Evolutionary conservation across 139 green algal species (phyloP).

Genomic region (Parachlorella kessleri): DNA sequence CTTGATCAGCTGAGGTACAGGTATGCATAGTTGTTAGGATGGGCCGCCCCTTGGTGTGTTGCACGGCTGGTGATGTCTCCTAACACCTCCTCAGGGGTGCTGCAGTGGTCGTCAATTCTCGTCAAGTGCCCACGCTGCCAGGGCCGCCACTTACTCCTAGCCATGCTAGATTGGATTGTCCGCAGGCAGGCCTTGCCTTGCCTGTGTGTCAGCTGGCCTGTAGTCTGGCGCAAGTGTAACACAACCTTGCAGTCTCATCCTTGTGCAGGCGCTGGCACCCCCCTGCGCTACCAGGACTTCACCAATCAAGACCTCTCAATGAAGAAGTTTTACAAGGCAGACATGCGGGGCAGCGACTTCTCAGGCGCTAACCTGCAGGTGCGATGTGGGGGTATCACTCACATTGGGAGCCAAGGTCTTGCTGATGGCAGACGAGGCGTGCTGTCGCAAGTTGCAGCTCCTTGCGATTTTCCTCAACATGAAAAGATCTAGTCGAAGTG

Average conservation of each 20-base stretch:
- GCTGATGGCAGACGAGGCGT: too few relatives aligned
- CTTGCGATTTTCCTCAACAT: too few relatives aligned
- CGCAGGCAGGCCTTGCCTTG: not conserved
- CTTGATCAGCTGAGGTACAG: not conserved
- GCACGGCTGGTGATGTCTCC: not conserved
- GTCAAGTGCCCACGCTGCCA: not conserved
- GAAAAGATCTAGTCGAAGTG: too few relatives aligned
- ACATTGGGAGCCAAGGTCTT: too few relatives aligned
- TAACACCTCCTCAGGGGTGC: not conserved
- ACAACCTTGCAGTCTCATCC: too few relatives aligned
- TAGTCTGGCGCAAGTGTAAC: not conserved
- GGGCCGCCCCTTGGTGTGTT: too few relatives aligned
- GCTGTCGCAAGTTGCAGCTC: too few relatives aligned
- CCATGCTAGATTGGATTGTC: not conserved
- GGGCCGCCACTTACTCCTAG: not conserved
- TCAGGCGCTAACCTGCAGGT: constrained; percentile 52
- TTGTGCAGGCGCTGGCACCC: constrained; percentile 12
- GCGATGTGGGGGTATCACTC: too few relatives aligned
- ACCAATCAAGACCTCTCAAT: constrained; percentile 61
- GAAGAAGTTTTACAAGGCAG: constrained; percentile 66
- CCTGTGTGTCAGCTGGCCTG: not conserved
- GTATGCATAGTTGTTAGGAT: too few relatives aligned
- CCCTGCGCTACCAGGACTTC: constrained; percentile 36
- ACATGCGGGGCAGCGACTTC: constrained; percentile 72
- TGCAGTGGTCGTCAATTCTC: not conserved